Base-by-base conservation (phyloP, 805 yeast species). In the Saccharomycopsis sp. region DNA sequence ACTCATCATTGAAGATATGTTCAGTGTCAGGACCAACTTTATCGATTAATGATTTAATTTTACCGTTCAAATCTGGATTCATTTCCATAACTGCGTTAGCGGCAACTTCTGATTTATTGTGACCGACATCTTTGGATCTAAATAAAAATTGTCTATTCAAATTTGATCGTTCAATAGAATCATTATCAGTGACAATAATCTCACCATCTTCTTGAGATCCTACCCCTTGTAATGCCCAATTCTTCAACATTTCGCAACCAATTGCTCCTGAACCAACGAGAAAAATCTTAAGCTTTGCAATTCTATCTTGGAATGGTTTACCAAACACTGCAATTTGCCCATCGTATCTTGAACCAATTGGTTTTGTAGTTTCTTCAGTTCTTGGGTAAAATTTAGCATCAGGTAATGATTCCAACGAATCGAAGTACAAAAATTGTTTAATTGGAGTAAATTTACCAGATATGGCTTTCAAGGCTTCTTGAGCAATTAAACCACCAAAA, bases 251-350 rank as follows among this genome's bases (percentile, higher is more conserved):
- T 67, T 93, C 98, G 69, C 98, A 93, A 32, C 98, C 98, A 69
- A 93, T 93, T 16, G 98, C 98, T 61, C 98, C 98, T 1, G 97
- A 74, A 37, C 98, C 98, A 33, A 93, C 98, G 53, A 93, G 70
- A 63, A 93, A 90, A 3, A 89, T 87, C 58, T 78, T 82, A 51
- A 84, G 67, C 62, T 89, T 86, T 31, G 85, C 77, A 47, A 93
- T 66, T 36, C 67, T 68, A 57, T 82, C 77, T 59, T 87, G 90
- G 65, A 77, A 86, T 35, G 76, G 77, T 40, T 74, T 59, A 48
- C 98, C 98, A 55, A 88, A 88, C 1, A 90, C 96, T 2, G 97
- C 97, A 58, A 88, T 85, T 68, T 88, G 96, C n/a, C 79, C 77
- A 63, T 93, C 98, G 59, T 93, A 93, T 60, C 98, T 80, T 4